These are phyloP conservation scores for Amphirosellinia nigrospora DNA, from an alignment of 495 filamentous ascomycete species.

Conservation along the genomic window DNA sequence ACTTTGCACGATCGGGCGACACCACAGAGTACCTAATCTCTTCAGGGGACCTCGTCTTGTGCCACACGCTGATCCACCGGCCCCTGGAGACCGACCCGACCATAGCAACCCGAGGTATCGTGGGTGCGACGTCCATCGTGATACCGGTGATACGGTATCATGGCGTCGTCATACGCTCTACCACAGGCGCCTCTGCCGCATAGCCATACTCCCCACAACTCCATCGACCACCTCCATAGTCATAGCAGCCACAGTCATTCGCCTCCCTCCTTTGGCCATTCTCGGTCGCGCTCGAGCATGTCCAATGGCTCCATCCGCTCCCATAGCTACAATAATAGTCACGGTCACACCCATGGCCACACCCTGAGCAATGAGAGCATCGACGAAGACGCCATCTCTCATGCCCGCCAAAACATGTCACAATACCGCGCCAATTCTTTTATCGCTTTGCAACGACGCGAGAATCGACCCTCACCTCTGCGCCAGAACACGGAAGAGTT, in stretches of 20 bases:
- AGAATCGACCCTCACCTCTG: constrained; percentile 43
- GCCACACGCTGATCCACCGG: background rate
- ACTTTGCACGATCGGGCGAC: background rate
- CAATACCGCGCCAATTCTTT: constrained; percentile 44
- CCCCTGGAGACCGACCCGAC: background rate
- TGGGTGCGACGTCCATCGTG: constrained; percentile 3
- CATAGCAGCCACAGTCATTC: constrained; percentile 50
- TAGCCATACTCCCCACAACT: constrained; percentile 44
- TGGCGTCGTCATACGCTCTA: constrained; percentile 59
- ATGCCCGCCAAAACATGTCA: constrained; percentile 42
- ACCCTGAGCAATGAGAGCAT: constrained; percentile 42
- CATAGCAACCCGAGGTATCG: background rate
- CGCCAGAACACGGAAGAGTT: constrained; percentile 32
- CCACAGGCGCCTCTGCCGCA: constrained; percentile 55
- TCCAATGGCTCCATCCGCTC: constrained; percentile 34
- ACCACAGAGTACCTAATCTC: background rate
- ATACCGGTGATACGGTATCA: constrained; percentile 30
- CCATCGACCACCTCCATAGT: constrained; percentile 45
- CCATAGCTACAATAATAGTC: constrained; percentile 33
- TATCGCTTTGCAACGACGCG: constrained; percentile 40
- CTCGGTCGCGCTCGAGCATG: constrained; percentile 38
- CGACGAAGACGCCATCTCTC: constrained; percentile 44
- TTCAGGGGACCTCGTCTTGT: background rate
- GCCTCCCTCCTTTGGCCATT: constrained; percentile 42
- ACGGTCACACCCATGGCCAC: constrained; percentile 45